Conservation (phyloP, 306 rosid species). For the Cyclanthera cordifolia region DNA sequence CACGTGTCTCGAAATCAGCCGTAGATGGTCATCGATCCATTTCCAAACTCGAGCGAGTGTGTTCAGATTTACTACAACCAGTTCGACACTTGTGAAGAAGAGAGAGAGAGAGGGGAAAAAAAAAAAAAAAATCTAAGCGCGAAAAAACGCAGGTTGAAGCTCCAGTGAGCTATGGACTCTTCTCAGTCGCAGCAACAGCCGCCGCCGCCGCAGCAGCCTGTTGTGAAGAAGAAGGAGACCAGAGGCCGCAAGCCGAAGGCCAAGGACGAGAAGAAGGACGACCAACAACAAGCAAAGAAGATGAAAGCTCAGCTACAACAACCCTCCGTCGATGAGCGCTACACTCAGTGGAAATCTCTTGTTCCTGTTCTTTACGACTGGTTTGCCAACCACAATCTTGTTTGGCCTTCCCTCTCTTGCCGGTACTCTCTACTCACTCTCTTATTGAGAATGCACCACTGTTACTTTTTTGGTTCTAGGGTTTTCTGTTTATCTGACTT, state of each 20-base stretch:
- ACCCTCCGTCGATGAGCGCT: slow-evolving; percentile 57
- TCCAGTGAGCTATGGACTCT: slow-evolving; percentile 32
- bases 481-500: not conserved
- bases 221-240: slow-evolving; percentile 70
- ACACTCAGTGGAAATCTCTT: slow-evolving; percentile 78
- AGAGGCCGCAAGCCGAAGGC: slow-evolving; percentile 81
- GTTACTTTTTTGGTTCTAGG: not conserved
- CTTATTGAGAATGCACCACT: no score
- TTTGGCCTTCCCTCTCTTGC: slow-evolving; percentile 96
- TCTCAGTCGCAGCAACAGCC: slow-evolving; percentile 35
- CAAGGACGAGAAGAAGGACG: slow-evolving; percentile 89
- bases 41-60: no score
- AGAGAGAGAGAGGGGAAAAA: no score
- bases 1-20: no score
- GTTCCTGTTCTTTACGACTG: slow-evolving; percentile 90
- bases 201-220: slow-evolving; percentile 17
- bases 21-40: no score
- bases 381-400: slow-evolving; percentile 92
- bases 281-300: slow-evolving; percentile 33
- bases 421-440: slow-evolving; percentile 26
- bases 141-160: not conserved
- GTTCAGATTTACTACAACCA: no score
- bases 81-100: no score
- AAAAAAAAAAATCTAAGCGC: not conserved
- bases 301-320: slow-evolving; percentile 47